These are phyloP conservation scores for Suillus americanus DNA, from an alignment of 768 basidiomycete species.

Conservation along the genomic window DNA sequence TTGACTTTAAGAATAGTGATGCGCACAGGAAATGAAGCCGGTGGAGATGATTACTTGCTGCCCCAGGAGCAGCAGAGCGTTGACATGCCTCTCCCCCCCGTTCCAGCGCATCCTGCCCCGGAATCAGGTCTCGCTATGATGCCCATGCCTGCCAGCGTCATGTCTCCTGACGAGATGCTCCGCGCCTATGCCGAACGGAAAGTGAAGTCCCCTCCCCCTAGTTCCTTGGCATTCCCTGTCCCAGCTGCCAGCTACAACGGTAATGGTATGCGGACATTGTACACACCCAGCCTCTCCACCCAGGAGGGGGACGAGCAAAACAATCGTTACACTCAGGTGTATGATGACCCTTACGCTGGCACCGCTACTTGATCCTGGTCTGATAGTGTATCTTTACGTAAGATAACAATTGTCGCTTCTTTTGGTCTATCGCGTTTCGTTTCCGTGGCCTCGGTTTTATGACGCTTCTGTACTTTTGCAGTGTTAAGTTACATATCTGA, in stretches of 20 bases:
- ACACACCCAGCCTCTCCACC: constrained; percentile 17
- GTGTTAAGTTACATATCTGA: not conserved
- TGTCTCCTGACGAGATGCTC: constrained; percentile 76
- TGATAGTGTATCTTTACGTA: constrained; percentile 5
- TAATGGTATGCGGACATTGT: constrained; percentile 29
- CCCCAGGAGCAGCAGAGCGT: constrained; percentile 20
- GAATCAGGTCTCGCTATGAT: constrained; percentile 42
- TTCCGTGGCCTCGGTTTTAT: constrained; percentile 2
- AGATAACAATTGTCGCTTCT: not conserved
- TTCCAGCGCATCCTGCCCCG: constrained; percentile 30
- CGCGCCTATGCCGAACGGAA: constrained; percentile 64
- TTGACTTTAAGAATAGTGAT: constrained; percentile 51
- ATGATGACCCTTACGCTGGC: constrained; percentile 25
- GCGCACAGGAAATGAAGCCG: constrained; percentile 52
- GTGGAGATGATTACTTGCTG: constrained; percentile 47
- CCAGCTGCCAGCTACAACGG: constrained; percentile 25
- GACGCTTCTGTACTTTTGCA: constrained; percentile 5
- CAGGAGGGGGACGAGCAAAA: constrained; percentile 23
- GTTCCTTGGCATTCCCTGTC: constrained; percentile 30
- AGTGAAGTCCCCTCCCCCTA: constrained; percentile 32
- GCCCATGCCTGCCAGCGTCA: constrained; percentile 39
- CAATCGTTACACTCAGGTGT: constrained; percentile 21
- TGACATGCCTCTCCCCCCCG: constrained; percentile 34
- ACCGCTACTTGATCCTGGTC: constrained; percentile 11
- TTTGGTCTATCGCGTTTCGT: not conserved